Percentiles rank a stretch among this genome's conserved stretches.
Conservation (phyloP, 2,329 filamentous ascomycete species). For the Claviceps digitariae region DNA sequence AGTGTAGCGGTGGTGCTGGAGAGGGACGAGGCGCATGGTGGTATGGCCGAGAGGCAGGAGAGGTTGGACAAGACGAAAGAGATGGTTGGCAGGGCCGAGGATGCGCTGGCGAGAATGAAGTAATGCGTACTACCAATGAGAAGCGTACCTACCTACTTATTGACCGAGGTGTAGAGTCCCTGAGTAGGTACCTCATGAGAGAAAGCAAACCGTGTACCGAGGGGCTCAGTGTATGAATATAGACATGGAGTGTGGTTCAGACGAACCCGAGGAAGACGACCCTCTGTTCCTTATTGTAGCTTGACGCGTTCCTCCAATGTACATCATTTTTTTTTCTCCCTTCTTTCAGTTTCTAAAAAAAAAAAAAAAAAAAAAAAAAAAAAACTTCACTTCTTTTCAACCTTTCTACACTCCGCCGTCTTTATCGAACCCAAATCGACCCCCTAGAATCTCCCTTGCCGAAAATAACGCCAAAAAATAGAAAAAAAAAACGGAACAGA, state of each 20-base stretch:
- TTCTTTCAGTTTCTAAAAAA: too few relatives aligned
- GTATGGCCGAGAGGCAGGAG: conserved; percentile 10
- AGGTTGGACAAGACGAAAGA: conserved; percentile 28
- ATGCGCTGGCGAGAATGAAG: conserved; percentile 33
- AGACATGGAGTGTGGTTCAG: neutral
- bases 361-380: too few relatives aligned
- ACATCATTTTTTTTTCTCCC: too few relatives aligned
- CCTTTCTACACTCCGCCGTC: too few relatives aligned
- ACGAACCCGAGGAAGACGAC: neutral
- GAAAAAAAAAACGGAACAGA: too few relatives aligned
- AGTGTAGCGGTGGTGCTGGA: conserved; percentile 36
- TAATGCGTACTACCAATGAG: too few relatives aligned
- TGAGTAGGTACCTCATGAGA: too few relatives aligned
- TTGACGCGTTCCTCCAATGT: neutral
- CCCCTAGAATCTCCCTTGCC: too few relatives aligned
- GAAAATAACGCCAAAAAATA: too few relatives aligned
- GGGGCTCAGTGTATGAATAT: neutral
- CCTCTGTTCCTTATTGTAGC: neutral
- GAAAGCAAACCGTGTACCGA: neutral
- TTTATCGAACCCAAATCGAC: too few relatives aligned
- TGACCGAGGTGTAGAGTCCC: too few relatives aligned
- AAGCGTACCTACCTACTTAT: neutral
- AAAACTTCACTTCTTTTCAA: too few relatives aligned
- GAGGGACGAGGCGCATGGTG: conserved; percentile 8
- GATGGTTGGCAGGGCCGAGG: conserved; percentile 34